Percentiles rank a stretch among this genome's conserved stretches.
Evolutionary conservation across 129 eudicot genomes (phyloP).

Genomic region (Flaveria robusta): DNA sequence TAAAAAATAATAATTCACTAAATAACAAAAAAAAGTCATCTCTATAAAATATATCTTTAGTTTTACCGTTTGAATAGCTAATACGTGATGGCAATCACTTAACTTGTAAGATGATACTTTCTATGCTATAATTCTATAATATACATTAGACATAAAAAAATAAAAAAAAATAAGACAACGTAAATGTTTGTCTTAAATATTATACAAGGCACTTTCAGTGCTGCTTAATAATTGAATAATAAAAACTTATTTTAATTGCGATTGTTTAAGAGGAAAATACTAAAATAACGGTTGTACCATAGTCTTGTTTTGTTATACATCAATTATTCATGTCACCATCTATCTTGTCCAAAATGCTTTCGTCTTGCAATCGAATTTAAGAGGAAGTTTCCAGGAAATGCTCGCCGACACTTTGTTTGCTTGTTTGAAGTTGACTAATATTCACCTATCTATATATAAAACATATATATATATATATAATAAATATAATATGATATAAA

Average conservation of each 20-base stretch:
- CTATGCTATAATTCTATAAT: too few relatives aligned
- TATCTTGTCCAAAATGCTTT: slow-evolving; percentile 12
- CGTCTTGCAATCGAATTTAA: slow-evolving; percentile 22
- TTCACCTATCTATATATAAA: not conserved
- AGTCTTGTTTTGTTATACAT: not conserved
- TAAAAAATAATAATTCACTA: too few relatives aligned
- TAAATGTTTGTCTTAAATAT: not conserved
- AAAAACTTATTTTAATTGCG: not conserved
- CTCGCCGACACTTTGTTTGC: slow-evolving; percentile 41
- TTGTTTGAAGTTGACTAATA: slow-evolving; percentile 17
- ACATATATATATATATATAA: too few relatives aligned
- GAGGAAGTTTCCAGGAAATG: slow-evolving; percentile 36
- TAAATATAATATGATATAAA: too few relatives aligned
- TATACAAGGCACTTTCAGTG: not conserved
- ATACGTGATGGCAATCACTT: too few relatives aligned
- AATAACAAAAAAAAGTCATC: not conserved
- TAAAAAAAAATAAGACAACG: not conserved
- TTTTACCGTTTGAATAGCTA: too few relatives aligned
- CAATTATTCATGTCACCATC: slow-evolving; percentile 31
- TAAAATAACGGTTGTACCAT: slow-evolving; percentile 1
- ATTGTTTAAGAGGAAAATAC: not conserved
- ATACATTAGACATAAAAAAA: not conserved
- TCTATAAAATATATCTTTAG: too few relatives aligned
- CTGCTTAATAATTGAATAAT: not conserved
- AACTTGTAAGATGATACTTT: too few relatives aligned